phyloP scores from a whole-genome alignment of 192 early-diverging fungal genomes.

The Spizellomyces sp. region DNA sequence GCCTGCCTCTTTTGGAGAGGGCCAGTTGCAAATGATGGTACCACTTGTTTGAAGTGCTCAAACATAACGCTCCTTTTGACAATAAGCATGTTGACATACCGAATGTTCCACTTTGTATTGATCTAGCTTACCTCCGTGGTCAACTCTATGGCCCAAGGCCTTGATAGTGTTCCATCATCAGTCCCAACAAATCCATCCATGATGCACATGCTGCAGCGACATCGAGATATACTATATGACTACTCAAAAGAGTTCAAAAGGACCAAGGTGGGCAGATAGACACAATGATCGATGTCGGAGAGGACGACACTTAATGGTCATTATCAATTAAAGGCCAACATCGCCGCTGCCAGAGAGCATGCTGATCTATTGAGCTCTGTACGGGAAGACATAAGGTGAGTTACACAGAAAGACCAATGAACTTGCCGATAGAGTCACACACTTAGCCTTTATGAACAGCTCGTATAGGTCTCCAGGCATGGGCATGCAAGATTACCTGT shows the following conservation, averaged over 20 bases:
- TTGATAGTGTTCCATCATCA: conserved; percentile 52
- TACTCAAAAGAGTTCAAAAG: conserved; percentile 77
- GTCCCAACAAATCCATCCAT: conserved; percentile 63
- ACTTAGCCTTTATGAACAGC: conserved; percentile 13
- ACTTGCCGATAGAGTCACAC: background rate
- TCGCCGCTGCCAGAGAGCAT: conserved; percentile 65
- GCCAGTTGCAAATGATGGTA: no score
- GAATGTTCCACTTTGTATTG: conserved; percentile 1
- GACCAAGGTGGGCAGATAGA: conserved; percentile 52
- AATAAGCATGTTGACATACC: background rate
- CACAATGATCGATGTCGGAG: background rate
- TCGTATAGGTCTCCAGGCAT: conserved; percentile 41
- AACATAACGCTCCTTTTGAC: background rate
- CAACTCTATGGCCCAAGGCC: conserved; percentile 61
- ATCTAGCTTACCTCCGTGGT: conserved; percentile 61
- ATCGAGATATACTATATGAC: conserved; percentile 77
- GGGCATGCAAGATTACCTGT: conserved; percentile 61
- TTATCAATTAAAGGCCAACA: conserved; percentile 49
- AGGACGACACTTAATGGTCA: background rate
- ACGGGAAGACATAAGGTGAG: conserved; percentile 58
- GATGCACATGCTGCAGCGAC: conserved; percentile 73
- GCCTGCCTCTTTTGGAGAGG: no score
- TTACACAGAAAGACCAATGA: background rate
- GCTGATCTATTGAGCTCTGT: conserved; percentile 69
- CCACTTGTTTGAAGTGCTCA: background rate